phyloP scores from a whole-genome alignment of 1,284 basidiomycete genomes.

The Kalmanozyma brasiliensis region DNA sequence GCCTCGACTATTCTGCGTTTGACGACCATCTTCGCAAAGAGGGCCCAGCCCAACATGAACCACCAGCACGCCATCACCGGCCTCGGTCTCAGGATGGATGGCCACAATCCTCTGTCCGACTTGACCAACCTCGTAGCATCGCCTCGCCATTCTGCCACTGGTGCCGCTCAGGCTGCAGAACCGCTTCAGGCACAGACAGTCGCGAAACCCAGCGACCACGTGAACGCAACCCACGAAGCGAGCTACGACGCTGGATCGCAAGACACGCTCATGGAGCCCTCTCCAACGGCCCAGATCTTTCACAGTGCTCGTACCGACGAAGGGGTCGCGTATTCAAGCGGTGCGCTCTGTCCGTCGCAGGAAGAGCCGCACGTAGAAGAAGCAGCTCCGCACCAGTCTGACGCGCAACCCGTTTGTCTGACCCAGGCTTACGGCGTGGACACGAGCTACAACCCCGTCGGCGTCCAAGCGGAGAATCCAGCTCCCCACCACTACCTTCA shows the following conservation, averaged over 20 bases:
- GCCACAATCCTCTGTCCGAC: constrained; percentile 29
- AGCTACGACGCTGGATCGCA: constrained; percentile 18
- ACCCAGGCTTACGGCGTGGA: constrained; percentile 17
- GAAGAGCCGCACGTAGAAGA: neutral
- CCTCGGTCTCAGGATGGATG: constrained; percentile 32
- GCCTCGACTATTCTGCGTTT: too few relatives aligned
- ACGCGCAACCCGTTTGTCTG: constrained; percentile 9
- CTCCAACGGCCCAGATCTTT: constrained; percentile 5
- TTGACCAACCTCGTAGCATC: constrained; percentile 27
- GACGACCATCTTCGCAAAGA: neutral
- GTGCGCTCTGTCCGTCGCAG: neutral
- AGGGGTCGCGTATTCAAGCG: neutral
- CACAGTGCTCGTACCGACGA: neutral
- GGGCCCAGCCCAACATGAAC: constrained; percentile 6
- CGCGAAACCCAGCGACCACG: constrained; percentile 3
- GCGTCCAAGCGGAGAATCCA: neutral
- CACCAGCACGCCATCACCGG: constrained; percentile 14
- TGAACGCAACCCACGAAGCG: constrained; percentile 1
- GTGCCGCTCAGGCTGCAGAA: neutral
- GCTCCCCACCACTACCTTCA: constrained; percentile 6
- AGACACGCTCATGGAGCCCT: constrained; percentile 18
- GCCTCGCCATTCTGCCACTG: constrained; percentile 5
- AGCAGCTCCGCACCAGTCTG: neutral
- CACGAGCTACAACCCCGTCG: constrained; percentile 2
- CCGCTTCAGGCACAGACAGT: constrained; percentile 1